Evolutionary conservation across 805 yeast species (phyloP), one percentile per base, ranked within the genome.

Genomic region (Myxozyma geophila): DNA sequence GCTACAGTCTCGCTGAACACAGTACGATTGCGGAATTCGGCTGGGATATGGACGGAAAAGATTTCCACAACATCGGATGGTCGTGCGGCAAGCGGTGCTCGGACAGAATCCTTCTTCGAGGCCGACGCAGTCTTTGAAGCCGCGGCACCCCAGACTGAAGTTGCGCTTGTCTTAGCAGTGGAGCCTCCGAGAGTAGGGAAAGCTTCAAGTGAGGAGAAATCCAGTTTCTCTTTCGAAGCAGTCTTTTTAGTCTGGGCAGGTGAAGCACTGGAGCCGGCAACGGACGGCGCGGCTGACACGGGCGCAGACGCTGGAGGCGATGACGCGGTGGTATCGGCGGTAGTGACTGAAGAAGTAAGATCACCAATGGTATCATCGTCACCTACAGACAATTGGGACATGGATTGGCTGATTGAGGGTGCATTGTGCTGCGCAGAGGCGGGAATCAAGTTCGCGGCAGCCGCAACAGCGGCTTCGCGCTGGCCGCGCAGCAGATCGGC

Each of bases 41-140:
- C 87, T 59, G 85, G 86, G 60, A 84, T 82, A 71, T 84, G 87
- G 71, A 92, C 82, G 55, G 90, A 83, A 73, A 92, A 90, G 7
- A 92, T 89, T 71, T 89, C 92, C 74, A 91, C 93, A 62, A 90
- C 80, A 59, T 83, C 82, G 23, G 85, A 79, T 10, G 90, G 82
- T 68, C 83, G 80, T 70, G 82, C 80, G 28, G 61, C 55, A 36
- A 79, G 80, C n/a, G 81, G 74, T 7, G 59, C 50, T 7, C 55
- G 56, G 7, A 48, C 40, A 39, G 35, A 33, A 8, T 58, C 60
- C 21, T 54, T 54, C 70, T 74, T 71, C 66, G 77, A 54, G 52
- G 73, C 59, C 13, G 67, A 33, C 43, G 70, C 58, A 8, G 59
- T 28, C 28, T 28, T 28, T 5, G 28, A 55, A 7, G 67, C 51